phyloP scores from a whole-genome alignment of 1,139 yeast species.

The Taphrina confusa region DNA sequence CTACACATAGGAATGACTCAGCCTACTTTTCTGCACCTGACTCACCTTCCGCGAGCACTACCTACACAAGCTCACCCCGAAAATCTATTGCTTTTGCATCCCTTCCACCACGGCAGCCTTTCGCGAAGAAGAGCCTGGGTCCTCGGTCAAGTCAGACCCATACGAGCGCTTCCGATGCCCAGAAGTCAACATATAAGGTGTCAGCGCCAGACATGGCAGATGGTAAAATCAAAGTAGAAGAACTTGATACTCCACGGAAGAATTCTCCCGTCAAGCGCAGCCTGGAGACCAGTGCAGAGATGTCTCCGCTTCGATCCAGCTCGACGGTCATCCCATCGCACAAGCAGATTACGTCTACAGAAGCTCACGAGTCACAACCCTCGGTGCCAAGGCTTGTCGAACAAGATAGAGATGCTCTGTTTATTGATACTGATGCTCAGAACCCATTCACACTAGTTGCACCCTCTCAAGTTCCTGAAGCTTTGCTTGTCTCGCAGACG shows the following conservation, averaged over 20 bases:
- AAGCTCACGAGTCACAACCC: too few species aligned
- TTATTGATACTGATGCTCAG: not conserved
- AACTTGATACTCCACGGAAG: slow-evolving; percentile 13
- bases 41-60: not conserved
- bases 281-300: too few species aligned
- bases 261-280: not conserved
- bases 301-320: too few species aligned
- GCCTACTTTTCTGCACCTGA: slow-evolving; percentile 16
- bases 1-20: not conserved
- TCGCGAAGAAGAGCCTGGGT: slow-evolving; percentile 32
- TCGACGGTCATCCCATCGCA: not conserved
- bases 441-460: not conserved
- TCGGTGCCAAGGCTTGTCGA: too few species aligned
- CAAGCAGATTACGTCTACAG: not conserved
- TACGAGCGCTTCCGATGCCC: slow-evolving; percentile 2
- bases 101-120: slow-evolving; percentile 33
- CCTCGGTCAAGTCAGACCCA: slow-evolving; percentile 24
- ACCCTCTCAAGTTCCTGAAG: not conserved
- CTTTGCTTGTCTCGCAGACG: not conserved
- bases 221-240: not conserved
- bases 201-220: not conserved
- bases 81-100: slow-evolving; percentile 27
- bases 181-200: not conserved
- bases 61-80: slow-evolving; percentile 17
- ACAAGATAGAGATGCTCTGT: not conserved